Percentiles rank a stretch among this genome's conserved stretches.
Evolutionary conservation across 2,329 filamentous ascomycete genomes (phyloP).

Genomic region (Alternaria postmessia): DNA sequence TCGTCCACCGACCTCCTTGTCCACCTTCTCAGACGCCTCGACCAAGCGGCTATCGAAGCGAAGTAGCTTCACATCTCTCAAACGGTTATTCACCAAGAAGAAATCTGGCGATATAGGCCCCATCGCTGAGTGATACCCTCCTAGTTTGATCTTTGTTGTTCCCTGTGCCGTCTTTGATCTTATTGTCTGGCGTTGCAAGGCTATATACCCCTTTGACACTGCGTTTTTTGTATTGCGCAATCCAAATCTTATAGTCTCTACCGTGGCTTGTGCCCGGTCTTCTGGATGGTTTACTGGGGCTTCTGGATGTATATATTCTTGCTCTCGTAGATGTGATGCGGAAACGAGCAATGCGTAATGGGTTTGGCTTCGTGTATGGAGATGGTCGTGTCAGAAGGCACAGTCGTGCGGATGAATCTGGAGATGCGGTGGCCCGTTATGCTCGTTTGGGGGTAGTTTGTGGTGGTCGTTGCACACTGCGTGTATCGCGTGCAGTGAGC

Average conservation of each 20-base stretch:
- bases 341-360: conserved; percentile 29
- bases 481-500: not conserved
- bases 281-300: conserved; percentile 8
- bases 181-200: conserved; percentile 36
- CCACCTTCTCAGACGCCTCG: conserved; percentile 31
- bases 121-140: conserved; percentile 41
- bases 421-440: not conserved
- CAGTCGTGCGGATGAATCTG: not conserved
- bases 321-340: conserved; percentile 26
- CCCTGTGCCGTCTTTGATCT: conserved; percentile 29
- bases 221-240: conserved; percentile 20
- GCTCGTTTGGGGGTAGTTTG: not conserved
- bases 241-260: conserved; percentile 6
- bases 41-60: conserved; percentile 41
- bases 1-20: conserved; percentile 43
- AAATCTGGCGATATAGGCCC: conserved; percentile 43
- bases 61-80: conserved; percentile 47
- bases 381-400: not conserved
- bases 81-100: conserved; percentile 48
- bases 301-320: conserved; percentile 25
- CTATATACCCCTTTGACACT: conserved; percentile 44
- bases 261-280: not conserved
- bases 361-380: conserved; percentile 6
- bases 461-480: not conserved
- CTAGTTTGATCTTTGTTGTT: conserved; percentile 10